These are phyloP conservation scores for Penicillium desertorum DNA, from an alignment of 495 filamentous ascomycete species.

Conservation along the genomic window DNA sequence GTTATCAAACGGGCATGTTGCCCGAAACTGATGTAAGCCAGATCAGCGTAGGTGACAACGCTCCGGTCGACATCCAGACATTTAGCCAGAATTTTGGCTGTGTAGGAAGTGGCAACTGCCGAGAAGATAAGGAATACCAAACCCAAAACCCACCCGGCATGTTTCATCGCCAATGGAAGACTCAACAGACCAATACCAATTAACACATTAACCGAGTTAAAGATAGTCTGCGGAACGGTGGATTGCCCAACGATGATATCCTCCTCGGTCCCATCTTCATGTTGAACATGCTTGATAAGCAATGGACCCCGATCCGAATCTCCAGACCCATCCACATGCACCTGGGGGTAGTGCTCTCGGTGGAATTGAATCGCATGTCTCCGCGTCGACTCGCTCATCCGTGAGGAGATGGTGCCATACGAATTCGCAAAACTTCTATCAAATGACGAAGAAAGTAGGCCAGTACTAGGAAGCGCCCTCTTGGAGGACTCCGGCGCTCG, in stretches of 20 bases:
- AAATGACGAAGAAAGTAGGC: slow-evolving; percentile 52
- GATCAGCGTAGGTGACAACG: slow-evolving; percentile 84
- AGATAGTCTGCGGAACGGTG: slow-evolving; percentile 90
- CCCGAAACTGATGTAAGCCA: slow-evolving; percentile 93
- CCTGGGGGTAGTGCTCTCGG: slow-evolving; percentile 71
- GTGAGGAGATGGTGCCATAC: slow-evolving; percentile 73
- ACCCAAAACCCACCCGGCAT: slow-evolving; percentile 88
- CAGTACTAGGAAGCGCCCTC: slow-evolving; percentile 20
- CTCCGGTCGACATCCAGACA: slow-evolving; percentile 85
- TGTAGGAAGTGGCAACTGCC: slow-evolving; percentile 77
- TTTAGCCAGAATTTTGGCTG: slow-evolving; percentile 79
- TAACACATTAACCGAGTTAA: slow-evolving; percentile 94
- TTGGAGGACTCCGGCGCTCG: slow-evolving; percentile 21
- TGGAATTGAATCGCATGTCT: slow-evolving; percentile 69
- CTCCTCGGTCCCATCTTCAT: slow-evolving; percentile 81
- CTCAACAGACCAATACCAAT: slow-evolving; percentile 89
- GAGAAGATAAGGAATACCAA: slow-evolving; percentile 70
- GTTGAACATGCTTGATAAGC: slow-evolving; percentile 79
- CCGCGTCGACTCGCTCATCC: slow-evolving; percentile 66
- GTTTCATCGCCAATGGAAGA: slow-evolving; percentile 84
- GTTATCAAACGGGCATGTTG: slow-evolving; percentile 73
- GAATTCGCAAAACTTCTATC: slow-evolving; percentile 72
- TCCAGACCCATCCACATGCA: slow-evolving; percentile 41
- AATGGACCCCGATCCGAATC: slow-evolving; percentile 75
- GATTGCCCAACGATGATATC: slow-evolving; percentile 85